Base-by-base conservation (phyloP, 805 yeast genomes). In the Candida dendrica region DNA sequence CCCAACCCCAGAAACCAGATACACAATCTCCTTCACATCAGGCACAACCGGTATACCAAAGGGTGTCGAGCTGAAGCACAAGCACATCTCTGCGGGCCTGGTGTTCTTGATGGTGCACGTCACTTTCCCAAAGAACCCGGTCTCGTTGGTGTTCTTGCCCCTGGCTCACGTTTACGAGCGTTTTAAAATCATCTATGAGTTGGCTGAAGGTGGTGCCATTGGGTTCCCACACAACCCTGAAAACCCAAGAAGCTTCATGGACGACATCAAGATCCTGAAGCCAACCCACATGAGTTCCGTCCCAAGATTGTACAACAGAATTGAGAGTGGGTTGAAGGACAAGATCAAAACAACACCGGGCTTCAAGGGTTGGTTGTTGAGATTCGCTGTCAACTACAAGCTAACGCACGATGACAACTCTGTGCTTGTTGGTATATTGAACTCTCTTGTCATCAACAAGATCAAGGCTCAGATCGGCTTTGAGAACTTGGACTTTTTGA, bases 1-100 rank as follows among this genome's bases (percentile, higher is more conserved):
- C 11, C 84, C 87, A 20, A 63, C 59, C 1, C 74, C 79, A 1
- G 71, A 74, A 14, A 70, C 74, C 19, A 37, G 73, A 16, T 78
- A 76, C 56, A 79, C 89, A 15, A 74, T 83, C 38, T 76, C 82
- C 7, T 82, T 81, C 57, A 83, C 90, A 2, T 79, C 86, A 0
- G 90, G 90, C 27, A 82, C 90, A 2, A 81, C 89, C 1, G 88
- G 88, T 15, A 60, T 71, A 15, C 90, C 90, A 38, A 82, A 83
- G 60, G 90, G 90, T 41, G 89, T 79, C 15, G 74, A 71, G 39
- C 44, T 75, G 35, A 65, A 74, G 8, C 87, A 82, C 39, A 61
- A 63, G 10, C 72, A 71, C 52, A 67, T 74, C 10, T 64, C 72
- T 11, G 71, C 84, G 3, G 72, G 68, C 6, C 72, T 76, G 34